Evolutionary conservation across 495 filamentous ascomycete species (phyloP).

Genomic region (Hamigera avellanea): DNA sequence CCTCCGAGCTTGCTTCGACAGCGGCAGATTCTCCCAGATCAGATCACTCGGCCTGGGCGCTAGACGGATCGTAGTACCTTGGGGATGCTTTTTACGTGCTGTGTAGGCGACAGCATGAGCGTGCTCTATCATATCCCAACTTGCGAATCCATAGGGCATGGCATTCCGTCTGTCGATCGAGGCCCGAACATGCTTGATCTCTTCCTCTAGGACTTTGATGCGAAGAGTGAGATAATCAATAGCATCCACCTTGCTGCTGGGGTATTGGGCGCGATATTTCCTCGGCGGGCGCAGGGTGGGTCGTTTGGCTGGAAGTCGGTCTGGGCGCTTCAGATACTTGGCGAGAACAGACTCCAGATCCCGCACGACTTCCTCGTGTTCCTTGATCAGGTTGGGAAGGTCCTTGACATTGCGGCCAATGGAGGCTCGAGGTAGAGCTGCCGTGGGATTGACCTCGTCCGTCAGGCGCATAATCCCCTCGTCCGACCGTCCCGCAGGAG

Average conservation of each 20-base stretch:
- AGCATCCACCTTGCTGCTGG: conserved; percentile 60
- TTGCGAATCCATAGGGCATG: conserved; percentile 89
- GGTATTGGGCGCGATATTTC: conserved; percentile 40
- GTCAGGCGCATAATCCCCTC: conserved; percentile 77
- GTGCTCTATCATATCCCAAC: conserved; percentile 75
- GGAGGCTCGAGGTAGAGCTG: conserved; percentile 63
- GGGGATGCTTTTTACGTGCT: conserved; percentile 65
- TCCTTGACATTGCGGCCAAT: conserved; percentile 88
- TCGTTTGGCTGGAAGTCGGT: conserved; percentile 65
- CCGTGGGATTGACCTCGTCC: conserved; percentile 61
- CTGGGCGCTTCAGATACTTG: conserved; percentile 80
- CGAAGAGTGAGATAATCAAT: conserved; percentile 86
- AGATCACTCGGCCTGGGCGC: conserved; percentile 85
- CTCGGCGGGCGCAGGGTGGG: conserved; percentile 71
- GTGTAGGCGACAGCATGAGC: conserved; percentile 82
- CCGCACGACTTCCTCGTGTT: conserved; percentile 72
- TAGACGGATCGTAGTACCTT: conserved; percentile 65
- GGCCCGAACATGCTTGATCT: conserved; percentile 72
- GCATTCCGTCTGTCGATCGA: conserved; percentile 77
- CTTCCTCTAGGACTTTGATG: conserved; percentile 68
- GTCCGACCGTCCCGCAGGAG: conserved; percentile 58
- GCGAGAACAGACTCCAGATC: conserved; percentile 73
- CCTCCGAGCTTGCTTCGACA: conserved; percentile 51
- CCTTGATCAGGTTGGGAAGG: conserved; percentile 68
- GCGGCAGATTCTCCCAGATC: conserved; percentile 87